These are phyloP conservation scores for Santalum album DNA, from an alignment of 164 flowering plant genomes.

Conservation along the genomic window DNA sequence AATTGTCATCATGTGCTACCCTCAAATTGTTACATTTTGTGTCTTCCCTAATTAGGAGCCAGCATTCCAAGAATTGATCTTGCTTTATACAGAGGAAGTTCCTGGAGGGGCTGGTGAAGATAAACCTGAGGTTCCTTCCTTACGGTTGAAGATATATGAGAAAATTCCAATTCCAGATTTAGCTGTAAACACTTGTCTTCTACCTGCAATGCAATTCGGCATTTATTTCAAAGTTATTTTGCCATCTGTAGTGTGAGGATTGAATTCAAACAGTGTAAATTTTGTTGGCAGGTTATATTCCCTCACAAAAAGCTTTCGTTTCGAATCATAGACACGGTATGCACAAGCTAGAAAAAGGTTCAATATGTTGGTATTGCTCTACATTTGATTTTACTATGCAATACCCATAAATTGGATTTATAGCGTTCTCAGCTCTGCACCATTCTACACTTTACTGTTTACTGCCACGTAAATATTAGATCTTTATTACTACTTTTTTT, in stretches of 20 bases:
- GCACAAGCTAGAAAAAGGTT: conserved; percentile 3
- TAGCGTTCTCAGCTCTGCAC: too few relatives aligned
- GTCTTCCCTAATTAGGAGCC: conserved; percentile 56
- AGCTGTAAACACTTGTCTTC: conserved; percentile 43
- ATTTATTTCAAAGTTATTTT: background rate
- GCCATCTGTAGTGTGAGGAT: background rate
- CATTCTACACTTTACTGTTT: too few relatives aligned
- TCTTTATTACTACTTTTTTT: too few relatives aligned
- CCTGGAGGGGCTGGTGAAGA: conserved; percentile 21
- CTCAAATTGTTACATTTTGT: background rate
- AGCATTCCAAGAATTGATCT: conserved; percentile 79
- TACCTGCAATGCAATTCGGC: background rate
- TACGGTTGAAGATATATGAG: conserved; percentile 81
- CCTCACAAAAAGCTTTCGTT: conserved; percentile 95
- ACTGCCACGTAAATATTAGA: too few relatives aligned
- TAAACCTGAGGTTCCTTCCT: conserved; percentile 36
- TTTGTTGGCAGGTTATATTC: conserved; percentile 72
- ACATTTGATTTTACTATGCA: background rate
- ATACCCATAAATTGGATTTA: background rate
- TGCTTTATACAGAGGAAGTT: conserved; percentile 61
- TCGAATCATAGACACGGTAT: conserved; percentile 90
- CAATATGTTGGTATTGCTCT: too few relatives aligned
- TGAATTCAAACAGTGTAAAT: conserved; percentile 3
- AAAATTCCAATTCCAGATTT: conserved; percentile 92
- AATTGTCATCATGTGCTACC: background rate